These are phyloP conservation scores for Arthrobotrys pseudoclavata DNA, from an alignment of 2,329 filamentous ascomycete species.

Conservation along the genomic window DNA sequence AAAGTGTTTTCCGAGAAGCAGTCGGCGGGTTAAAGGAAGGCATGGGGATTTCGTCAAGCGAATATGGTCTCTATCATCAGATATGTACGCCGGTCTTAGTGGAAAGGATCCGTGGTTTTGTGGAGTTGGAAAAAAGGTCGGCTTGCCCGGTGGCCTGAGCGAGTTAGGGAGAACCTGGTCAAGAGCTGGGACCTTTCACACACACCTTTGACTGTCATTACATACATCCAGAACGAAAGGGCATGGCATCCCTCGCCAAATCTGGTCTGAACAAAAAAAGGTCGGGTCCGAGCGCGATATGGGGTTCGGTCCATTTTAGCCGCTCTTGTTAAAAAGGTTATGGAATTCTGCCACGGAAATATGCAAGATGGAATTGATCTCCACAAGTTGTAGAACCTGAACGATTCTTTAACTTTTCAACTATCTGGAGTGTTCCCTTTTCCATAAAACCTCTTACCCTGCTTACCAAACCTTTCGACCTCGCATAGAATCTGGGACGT, in stretches of 20 bases:
- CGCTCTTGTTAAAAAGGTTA: slow-evolving; percentile 44
- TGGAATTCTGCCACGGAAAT: slow-evolving; percentile 40
- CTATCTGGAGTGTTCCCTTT: background rate
- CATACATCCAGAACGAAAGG: slow-evolving; percentile 4
- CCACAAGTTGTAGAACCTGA: slow-evolving; percentile 17
- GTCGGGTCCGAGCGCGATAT: slow-evolving; percentile 50
- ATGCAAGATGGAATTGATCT: slow-evolving; percentile 39
- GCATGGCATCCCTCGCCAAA: slow-evolving; percentile 37
- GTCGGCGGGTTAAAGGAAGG: slow-evolving; percentile 17
- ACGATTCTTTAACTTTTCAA: background rate
- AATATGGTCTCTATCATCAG: slow-evolving; percentile 8
- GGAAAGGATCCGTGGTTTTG: slow-evolving; percentile 24
- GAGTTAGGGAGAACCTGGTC: slow-evolving; percentile 54
- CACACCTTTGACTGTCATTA: slow-evolving; percentile 31
- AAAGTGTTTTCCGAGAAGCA: background rate
- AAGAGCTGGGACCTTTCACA: slow-evolving; percentile 52
- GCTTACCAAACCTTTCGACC: slow-evolving; percentile 10
- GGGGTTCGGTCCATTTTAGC: slow-evolving; percentile 43
- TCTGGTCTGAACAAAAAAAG: slow-evolving; percentile 25
- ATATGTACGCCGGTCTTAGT: slow-evolving; percentile 12
- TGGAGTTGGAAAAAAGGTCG: slow-evolving; percentile 8
- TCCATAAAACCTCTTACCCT: background rate
- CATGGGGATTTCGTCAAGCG: background rate
- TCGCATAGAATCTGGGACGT: slow-evolving; percentile 8
- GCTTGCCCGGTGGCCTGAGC: slow-evolving; percentile 35